Base-by-base conservation (phyloP, 2,329 filamentous ascomycete genomes). In the Nothophoma quercina region DNA sequence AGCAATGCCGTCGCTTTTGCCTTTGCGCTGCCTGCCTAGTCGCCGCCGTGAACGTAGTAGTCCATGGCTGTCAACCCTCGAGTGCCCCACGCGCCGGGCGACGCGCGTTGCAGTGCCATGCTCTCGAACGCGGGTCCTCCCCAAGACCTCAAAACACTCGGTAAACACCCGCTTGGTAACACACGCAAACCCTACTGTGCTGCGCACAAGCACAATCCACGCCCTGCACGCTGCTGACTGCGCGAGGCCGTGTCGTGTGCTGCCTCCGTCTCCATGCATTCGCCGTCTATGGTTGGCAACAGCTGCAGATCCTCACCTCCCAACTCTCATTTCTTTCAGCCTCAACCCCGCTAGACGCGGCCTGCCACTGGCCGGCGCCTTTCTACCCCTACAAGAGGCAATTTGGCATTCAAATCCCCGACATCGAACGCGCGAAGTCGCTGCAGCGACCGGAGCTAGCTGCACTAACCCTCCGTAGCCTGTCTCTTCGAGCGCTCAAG, bases 321-420 rank as follows among this genome's bases (percentile, higher is more conserved):
- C 18, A 23, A 29, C 19, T 16, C 22, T 25, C 30, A 50, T 43
- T 32, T 42, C 47, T n/a, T 39, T 44, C 19, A 44, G 39, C 47
- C 39, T 51, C 40, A 51, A 51, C 47, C 39, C 46, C 46, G 30
- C 46, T 35, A 28, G 34, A 13, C 43, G 25, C 43, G 33, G 29
- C 45, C 29, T 40, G 35, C 35, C 29, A 38, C 8, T 32, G 16
- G 25, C 40, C 21, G 29, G 32, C 32, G 18, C 33, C 30, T n/a
- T n/a, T n/a, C n/a, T n/a, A 16, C 16, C n/a, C 30, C 30, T 28
- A 25, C n/a, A 34, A 34, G 23, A 33, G 18, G 16, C 18, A 36
- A 36, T 36, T 36, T 36, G 23, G 15, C 42, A 29, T 29, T 12
- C n/a, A 19, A 18, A 29, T 12, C 28, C 41, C 42, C 42, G 22